Base-by-base conservation (phyloP, 257 asterid species). In the Rhazya stricta region DNA sequence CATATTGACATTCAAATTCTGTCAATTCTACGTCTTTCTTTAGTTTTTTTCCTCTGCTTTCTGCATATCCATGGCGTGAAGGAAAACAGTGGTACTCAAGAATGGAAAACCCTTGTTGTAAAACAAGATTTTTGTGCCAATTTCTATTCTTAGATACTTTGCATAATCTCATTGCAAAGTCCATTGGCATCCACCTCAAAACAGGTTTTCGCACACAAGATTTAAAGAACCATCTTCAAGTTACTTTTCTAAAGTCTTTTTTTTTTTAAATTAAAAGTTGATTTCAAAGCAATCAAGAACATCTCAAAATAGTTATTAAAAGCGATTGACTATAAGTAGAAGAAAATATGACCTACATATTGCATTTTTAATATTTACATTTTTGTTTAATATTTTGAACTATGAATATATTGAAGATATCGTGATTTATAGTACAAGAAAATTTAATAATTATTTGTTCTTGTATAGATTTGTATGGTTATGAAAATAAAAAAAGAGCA, bases 1-100 rank as follows among this genome's bases (percentile, higher is more conserved):
- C 23, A 62, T 73, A 67, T 45, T 76, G 69, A 34, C 76, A 73
- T 67, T 34, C 32, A 41, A 46, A 46, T 80, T 61, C 77, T 67
- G 74, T 75, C 81, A 74, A 74, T 41, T 39, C 12, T 43, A 42
- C 68, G 6, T 43, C 16, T n/a, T 45, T 30, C 30, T 32, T 27
- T 27, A 27, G 34, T 30, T 46, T 27, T 30, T 69, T 42, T 37
- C 60, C 43, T 63, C 7, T 41, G 29, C 29, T 51, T 48, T 32
- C 21, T 71, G 11, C 39, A 76, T 68, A 21, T 54, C 16, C 54
- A 39, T 57, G 36, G 25, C 43, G 56, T 39, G 56, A 43, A 57
- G 67, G 74, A 41, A n/a, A 76, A 76, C 42, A 25, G 29, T 42
- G 58, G 69, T 45, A 54, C 21, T 1, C 36, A 67, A 32, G 27